These are phyloP conservation scores for Coniochaeta prunicola DNA, from an alignment of 2,329 filamentous ascomycete species.

Conservation along the genomic window DNA sequence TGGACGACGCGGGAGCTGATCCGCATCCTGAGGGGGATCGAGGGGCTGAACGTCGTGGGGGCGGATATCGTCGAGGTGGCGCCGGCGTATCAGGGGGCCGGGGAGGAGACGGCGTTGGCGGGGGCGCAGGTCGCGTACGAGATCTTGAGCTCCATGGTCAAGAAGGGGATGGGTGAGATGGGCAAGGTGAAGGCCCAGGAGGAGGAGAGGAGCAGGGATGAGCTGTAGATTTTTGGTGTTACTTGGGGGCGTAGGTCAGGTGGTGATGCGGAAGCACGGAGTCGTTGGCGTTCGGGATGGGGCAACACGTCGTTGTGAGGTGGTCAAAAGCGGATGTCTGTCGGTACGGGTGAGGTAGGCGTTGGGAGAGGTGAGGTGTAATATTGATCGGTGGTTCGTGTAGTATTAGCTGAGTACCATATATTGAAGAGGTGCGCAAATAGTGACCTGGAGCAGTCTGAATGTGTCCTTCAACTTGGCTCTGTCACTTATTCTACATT, in stretches of 20 bases:
- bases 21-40: slow-evolving; percentile 63
- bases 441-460: no score
- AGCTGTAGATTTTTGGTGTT: slow-evolving; percentile 2
- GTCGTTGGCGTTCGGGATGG: neutral
- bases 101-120: slow-evolving; percentile 66
- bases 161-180: slow-evolving; percentile 7
- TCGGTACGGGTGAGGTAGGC: neutral
- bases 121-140: slow-evolving; percentile 54
- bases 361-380: no score
- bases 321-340: neutral
- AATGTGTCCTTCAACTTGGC: no score
- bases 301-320: neutral
- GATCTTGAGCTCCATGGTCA: slow-evolving; percentile 11
- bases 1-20: slow-evolving; percentile 77
- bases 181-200: slow-evolving; percentile 7
- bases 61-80: slow-evolving; percentile 77
- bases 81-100: slow-evolving; percentile 67
- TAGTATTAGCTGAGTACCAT: no score
- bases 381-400: no score
- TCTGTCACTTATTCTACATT: no score
- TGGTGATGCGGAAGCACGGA: neutral
- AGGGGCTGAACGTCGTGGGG: slow-evolving; percentile 64
- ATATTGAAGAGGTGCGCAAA: no score
- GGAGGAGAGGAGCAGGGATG: neutral
- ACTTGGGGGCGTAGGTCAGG: neutral